Base-by-base conservation (phyloP, 345 rosid genomes). In the Rhodomyrtus tomentosa region DNA sequence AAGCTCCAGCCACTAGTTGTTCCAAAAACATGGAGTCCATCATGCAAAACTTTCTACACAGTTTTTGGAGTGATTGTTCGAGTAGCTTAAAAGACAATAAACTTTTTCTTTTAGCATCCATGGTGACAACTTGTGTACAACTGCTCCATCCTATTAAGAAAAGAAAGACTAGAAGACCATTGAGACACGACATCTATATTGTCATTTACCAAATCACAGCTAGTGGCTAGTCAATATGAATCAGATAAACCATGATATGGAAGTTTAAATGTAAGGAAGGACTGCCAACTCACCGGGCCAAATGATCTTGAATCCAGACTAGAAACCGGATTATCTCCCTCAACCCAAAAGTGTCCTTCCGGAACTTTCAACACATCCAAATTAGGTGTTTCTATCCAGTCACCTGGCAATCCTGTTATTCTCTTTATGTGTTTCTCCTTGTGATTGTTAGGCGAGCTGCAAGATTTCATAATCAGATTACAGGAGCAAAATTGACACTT, bases 261-360 rank as follows among this genome's bases (percentile, higher is more conserved):
- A 54, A 24, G 21, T 29, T 48, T 48, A 55, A 21, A 20, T 40
- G n/a, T 53, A 81, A 48, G 42, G 29, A 68, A 48, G 50, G 32
- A 21, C 12, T 12, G 80, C 51, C 29, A 84, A 92, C 97, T 94
- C 91, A 97, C 99, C 7, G 98, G 94, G 86, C 99, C 99, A 86
- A 94, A 94, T 84, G 92, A 90, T 88, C 94, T 91, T 8, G 99
- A 95, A 88, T 97, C 99, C 84, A 88, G 51, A 90, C 98, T 95
- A 82, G 92, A 88, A 82, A 82, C 84, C 56, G 84, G 80, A 90
- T 95, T 92, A 84, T 95, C 99, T 85, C 99, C 99, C 91, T 97
- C 99, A 25, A 96, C 96, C 99, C 99, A 97, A 86, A 98, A 97
- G 84, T 92, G 98, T 80, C 99, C 99, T 84, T 91, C 88, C 18